phyloP scores from a whole-genome alignment of 768 basidiomycete genomes.

The Lyophyllum decastes region DNA sequence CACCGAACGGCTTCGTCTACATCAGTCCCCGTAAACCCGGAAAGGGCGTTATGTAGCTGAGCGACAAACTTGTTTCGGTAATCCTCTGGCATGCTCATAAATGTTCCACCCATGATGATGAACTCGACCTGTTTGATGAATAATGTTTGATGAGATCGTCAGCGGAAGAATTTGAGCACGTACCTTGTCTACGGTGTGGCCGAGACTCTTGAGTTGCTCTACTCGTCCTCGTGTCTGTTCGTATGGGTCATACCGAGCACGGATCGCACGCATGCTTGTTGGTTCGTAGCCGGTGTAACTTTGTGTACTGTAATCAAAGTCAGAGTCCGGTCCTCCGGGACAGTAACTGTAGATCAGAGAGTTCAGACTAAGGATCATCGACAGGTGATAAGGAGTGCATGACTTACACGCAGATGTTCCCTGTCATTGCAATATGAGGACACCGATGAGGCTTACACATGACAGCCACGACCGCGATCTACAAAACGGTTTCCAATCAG shows the following conservation, averaged over 20 bases:
- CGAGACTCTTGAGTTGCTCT: constrained; percentile 93
- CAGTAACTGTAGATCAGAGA: constrained; percentile 66
- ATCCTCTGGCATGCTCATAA: constrained; percentile 99
- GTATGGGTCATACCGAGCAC: constrained; percentile 93
- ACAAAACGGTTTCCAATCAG: constrained; percentile 1
- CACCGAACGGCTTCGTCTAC: constrained; percentile 95
- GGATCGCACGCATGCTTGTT: constrained; percentile 98
- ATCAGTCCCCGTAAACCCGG: constrained; percentile 90
- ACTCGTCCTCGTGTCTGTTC: constrained; percentile 95
- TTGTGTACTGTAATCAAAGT: constrained; percentile 99
- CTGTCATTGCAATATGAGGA: constrained; percentile 99
- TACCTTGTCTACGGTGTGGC: constrained; percentile 97
- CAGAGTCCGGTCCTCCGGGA: constrained; percentile 98
- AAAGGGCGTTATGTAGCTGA: constrained; percentile 94
- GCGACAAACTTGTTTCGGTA: constrained; percentile 94
- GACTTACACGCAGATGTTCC: constrained; percentile 99
- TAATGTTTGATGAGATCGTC: not conserved
- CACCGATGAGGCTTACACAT: constrained; percentile 99
- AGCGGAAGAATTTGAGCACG: constrained; percentile 4
- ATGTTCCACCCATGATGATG: constrained; percentile 98
- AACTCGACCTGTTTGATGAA: constrained; percentile 64
- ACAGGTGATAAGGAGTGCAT: constrained; percentile 28
- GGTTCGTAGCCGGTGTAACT: constrained; percentile 95
- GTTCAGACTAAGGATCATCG: too few species aligned
- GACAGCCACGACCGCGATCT: constrained; percentile 99